Evolutionary conservation across 495 filamentous ascomycete species (phyloP).

Genomic region (Trichoderma gamsii): DNA sequence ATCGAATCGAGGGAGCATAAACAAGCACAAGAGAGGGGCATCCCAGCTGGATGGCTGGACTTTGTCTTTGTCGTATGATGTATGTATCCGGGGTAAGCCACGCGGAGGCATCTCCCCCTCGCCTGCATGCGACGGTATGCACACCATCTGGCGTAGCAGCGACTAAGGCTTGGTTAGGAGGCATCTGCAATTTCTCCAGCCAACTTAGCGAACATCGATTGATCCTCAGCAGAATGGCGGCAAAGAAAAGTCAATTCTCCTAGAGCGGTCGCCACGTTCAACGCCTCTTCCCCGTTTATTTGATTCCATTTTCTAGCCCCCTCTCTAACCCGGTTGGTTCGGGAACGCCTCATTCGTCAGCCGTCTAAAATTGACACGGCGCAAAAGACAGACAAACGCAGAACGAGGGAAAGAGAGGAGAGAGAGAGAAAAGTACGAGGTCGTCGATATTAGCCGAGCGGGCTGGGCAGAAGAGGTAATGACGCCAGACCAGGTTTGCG

Average conservation of each 20-base stretch:
- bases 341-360: no score
- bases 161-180: no score
- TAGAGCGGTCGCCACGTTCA: not conserved
- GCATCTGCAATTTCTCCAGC: no score
- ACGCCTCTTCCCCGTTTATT: not conserved
- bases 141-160: not conserved
- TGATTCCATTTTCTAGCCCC: no score
- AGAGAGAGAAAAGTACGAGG: no score
- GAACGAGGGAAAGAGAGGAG: no score
- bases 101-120: not conserved
- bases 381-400: no score
- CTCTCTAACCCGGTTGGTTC: no score
- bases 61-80: not conserved
- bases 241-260: constrained; percentile 4
- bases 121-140: constrained; percentile 10
- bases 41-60: not conserved
- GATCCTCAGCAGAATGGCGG: not conserved
- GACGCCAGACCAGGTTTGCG: not conserved
- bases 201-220: not conserved
- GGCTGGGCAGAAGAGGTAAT: not conserved
- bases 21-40: not conserved
- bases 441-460: not conserved
- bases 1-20: not conserved
- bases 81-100: constrained; percentile 14
- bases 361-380: no score